Base-by-base conservation (phyloP, 139 green algal species). In the Micractinium sp. region DNA sequence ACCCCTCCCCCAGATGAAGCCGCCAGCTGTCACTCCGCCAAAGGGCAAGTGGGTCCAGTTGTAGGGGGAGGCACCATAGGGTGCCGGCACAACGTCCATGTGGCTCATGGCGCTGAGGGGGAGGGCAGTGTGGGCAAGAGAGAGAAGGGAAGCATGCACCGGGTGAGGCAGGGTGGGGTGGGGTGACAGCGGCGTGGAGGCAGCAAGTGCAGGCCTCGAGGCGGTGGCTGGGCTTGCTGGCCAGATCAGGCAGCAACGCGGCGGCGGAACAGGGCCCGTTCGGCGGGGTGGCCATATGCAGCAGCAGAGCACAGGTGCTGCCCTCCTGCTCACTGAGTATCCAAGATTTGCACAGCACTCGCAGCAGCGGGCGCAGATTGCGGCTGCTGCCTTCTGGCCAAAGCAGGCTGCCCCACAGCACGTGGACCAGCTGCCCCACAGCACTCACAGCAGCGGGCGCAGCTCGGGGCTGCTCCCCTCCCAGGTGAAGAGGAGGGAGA, bases 11-110 rank as follows among this genome's bases (percentile, higher is more conserved):
- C 92, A 98, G 41, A 98, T 76, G 81, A 91, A 96, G 22, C 95
- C 95, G 33, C 94, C 93, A 33, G 89, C 89, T 12, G 95, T 81
- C 15, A 39, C 85, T 0, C 95, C 95, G 7, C 74, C 80, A 69
- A 97, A 97, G 29, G 95, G 95, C n/a, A 89, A 83, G 81, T 96
- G 82, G 7, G 73, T 93, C 95, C 95, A 97, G 29, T 90, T 88
- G n/a, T 86, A 78, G 35, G 71, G 71, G 3, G 69, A 38, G 5
- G 14, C 25, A 1, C 73, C 75, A 2, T 86, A 39, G 2, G 82
- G 78, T 16, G 89, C 93, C 23, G 96, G 95, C 60, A 98, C 96
- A 18, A 98, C 96, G 84, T 98, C 96, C 18, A 94, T 77, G 90
- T 98, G 96, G 39, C 77, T 91, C 16, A 97, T 89, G 41, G 95